phyloP scores from a whole-genome alignment of 371 early-diverging fungal genomes.

The Lichtheimia ramosa region DNA sequence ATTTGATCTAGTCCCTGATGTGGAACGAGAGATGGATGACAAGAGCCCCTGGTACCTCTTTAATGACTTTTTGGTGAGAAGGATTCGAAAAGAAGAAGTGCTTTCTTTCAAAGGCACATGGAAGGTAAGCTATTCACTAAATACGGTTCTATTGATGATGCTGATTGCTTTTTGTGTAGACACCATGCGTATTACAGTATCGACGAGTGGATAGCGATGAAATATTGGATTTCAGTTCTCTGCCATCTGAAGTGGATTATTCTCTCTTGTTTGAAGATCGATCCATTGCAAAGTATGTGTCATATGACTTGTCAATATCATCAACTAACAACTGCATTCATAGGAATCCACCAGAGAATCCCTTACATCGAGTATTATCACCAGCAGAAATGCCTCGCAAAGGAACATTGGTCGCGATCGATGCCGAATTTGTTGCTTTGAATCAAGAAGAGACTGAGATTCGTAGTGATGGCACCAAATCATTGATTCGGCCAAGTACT shows the following conservation, averaged over 20 bases:
- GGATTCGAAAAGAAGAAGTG: conserved; percentile 69
- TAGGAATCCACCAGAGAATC: conserved; percentile 50
- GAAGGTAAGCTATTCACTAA: conserved; percentile 56
- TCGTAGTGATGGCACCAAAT: conserved; percentile 87
- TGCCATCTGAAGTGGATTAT: conserved; percentile 42
- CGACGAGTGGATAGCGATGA: conserved; percentile 52
- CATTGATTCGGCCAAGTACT: conserved; percentile 78
- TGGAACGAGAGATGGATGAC: conserved; percentile 29
- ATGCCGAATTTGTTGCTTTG: conserved; percentile 93
- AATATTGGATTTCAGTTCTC: conserved; percentile 32
- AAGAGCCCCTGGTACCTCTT: conserved; percentile 82
- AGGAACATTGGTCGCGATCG: conserved; percentile 81
- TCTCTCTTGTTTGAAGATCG: conserved; percentile 47
- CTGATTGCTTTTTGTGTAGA: conserved; percentile 17
- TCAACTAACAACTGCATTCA: not conserved
- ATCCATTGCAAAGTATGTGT: conserved; percentile 40
- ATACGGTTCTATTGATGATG: not conserved
- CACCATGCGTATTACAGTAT: conserved; percentile 76
- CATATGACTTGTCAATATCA: conserved; percentile 13
- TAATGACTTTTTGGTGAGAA: conserved; percentile 92
- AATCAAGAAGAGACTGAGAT: conserved; percentile 89
- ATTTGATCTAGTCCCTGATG: conserved; percentile 25
- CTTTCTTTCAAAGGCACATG: conserved; percentile 69
- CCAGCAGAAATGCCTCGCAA: conserved; percentile 65
- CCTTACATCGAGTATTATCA: conserved; percentile 50